Base-by-base conservation (phyloP, 176 grass and related monocot species). In the Avena insularis region DNA sequence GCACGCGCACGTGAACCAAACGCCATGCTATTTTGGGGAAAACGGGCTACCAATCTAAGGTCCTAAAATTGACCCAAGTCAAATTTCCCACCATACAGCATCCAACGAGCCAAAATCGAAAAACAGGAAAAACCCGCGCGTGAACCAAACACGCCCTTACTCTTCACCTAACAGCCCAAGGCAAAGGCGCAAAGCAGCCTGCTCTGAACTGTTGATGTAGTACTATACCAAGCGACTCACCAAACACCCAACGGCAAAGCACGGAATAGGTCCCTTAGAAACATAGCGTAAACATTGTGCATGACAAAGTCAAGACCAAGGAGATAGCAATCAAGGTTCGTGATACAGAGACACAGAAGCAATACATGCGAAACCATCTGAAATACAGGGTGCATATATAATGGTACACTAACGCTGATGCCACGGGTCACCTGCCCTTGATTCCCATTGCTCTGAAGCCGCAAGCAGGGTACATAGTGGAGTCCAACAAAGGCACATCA, bases 311-410 rank as follows among this genome's bases (percentile, higher is more conserved):
- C 82, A 74, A 56, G 74, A 56, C 53, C 84, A 65, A 79, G 47
- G 64, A 33, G 12, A 79, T 63, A 75, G 38, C 70, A 71, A 56
- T 27, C 23, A 57, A 55, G 63, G 64, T 85, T 82, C 63, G 29
- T 82, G 35, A 77, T 25, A 46, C 16, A 71, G 71, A 71, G 71
- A 45, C 80, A 19, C 82, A 64, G 14, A 71, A 50, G 64, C 75
- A 59, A 82, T 62, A 85, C 62, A 79, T 1, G 6, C 58, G 35
- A 45, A 59, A 19, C 16, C 38, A 10, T 48, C 33, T 64, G 29
- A 71, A 61, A 56, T 82, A 70, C 55, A 79, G 35, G 57, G 61
- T 79, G 27, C 80, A 90, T 62, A 83, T n/a, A 47, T 78, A 78
- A 1, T 43, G 20, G 47, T 79, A 59, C 60, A 84, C 8, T 13